Evolutionary conservation across 176 grass and related monocot genomes (phyloP).

Genomic region (Raddia guianensis): DNA sequence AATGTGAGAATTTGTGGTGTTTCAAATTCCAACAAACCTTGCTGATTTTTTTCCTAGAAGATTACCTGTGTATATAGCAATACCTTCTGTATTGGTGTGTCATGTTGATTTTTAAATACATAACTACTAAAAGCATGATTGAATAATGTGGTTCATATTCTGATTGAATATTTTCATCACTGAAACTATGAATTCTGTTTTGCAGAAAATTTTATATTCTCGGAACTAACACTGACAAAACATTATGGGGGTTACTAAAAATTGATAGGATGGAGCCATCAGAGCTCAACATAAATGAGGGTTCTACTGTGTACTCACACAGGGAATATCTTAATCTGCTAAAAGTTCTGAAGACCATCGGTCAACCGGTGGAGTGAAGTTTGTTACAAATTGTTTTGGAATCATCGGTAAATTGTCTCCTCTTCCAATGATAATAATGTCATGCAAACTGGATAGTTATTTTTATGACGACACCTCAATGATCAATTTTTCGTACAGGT

Average conservation of each 20-base stretch:
- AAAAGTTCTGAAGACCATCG: constrained; percentile 68
- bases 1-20: background rate
- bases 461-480: background rate
- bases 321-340: constrained; percentile 66
- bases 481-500: constrained; percentile 53
- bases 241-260: constrained; percentile 77
- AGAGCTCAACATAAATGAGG: constrained; percentile 75
- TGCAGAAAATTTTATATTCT: constrained; percentile 92
- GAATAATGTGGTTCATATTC: background rate
- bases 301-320: constrained; percentile 57
- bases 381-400: constrained; percentile 89
- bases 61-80: background rate
- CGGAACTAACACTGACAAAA: constrained; percentile 71
- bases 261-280: constrained; percentile 87
- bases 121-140: constrained; percentile 27
- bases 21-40: background rate
- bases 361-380: constrained; percentile 81
- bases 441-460: background rate
- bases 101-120: constrained; percentile 6
- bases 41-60: background rate
- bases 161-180: constrained; percentile 15
- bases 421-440: constrained; percentile 22
- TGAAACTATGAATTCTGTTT: constrained; percentile 29
- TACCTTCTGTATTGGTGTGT: background rate
- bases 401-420: constrained; percentile 64